Percentiles rank a stretch among this genome's conserved stretches.
Conservation (phyloP, 495 filamentous ascomycete genomes). For the Pyronema domesticum region DNA sequence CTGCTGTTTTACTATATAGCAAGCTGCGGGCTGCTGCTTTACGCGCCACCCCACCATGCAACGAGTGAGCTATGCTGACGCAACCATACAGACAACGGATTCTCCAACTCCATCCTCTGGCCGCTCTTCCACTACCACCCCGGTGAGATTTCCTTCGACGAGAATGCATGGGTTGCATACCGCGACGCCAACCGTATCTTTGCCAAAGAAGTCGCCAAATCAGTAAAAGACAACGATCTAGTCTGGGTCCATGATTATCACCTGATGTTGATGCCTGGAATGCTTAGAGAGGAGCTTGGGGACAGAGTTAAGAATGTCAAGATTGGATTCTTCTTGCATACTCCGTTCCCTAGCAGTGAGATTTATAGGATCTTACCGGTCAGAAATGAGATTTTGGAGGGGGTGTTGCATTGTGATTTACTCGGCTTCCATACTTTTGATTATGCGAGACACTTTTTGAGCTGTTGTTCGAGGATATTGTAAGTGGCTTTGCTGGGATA, state of each 20-base stretch:
- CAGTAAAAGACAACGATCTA: constrained; percentile 59
- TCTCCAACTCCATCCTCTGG: constrained; percentile 78
- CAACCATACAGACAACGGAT: not conserved
- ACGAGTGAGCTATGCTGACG: not conserved
- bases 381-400: constrained; percentile 59
- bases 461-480: constrained; percentile 67
- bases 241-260: constrained; percentile 98
- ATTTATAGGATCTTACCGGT: constrained; percentile 84
- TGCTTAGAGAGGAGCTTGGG: constrained; percentile 63
- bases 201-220: constrained; percentile 53
- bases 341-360: constrained; percentile 82
- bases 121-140: constrained; percentile 92
- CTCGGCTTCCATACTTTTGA: constrained; percentile 93
- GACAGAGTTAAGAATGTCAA: constrained; percentile 58
- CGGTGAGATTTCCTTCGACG: constrained; percentile 79
- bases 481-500: constrained; percentile 28
- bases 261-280: constrained; percentile 71
- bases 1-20: not conserved
- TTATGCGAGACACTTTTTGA: constrained; percentile 78
- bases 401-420: constrained; percentile 67
- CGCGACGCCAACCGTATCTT: constrained; percentile 70
- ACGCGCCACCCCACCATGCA: not conserved
- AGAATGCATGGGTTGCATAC: constrained; percentile 75
- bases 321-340: constrained; percentile 90
- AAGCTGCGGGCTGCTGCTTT: not conserved